Evolutionary conservation across 106 monocot genomes (phyloP).

Genomic region (Allium fistulosum): DNA sequence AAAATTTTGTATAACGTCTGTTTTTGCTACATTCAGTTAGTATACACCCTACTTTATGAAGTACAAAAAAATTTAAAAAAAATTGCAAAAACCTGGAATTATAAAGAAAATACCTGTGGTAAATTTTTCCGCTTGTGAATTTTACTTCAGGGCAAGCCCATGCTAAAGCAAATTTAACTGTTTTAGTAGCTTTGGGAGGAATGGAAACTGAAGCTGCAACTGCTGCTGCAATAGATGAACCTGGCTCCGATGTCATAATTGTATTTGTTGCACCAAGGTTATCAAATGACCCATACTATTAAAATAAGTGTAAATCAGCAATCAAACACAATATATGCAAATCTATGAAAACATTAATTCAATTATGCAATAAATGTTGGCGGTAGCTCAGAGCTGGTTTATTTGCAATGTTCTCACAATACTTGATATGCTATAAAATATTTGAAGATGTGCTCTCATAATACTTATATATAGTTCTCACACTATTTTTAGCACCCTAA

Average conservation of each 20-base stretch:
- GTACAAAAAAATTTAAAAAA: neutral
- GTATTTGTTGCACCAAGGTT: conserved; percentile 33
- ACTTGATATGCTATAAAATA: no score
- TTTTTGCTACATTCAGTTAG: conserved; percentile 7
- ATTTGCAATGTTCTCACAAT: no score
- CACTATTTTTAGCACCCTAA: no score
- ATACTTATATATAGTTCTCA: no score
- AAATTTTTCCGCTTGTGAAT: conserved; percentile 68
- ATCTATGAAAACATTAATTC: neutral
- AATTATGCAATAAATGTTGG: no score
- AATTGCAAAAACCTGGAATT: neutral
- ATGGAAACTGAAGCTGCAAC: conserved; percentile 71
- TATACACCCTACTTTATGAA: neutral
- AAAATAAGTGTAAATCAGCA: conserved; percentile 22
- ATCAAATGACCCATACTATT: conserved; percentile 77
- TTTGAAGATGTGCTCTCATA: no score
- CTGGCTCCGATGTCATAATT: conserved; percentile 43
- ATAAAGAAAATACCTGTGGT: conserved; percentile 45
- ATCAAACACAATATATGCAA: neutral
- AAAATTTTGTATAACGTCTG: conserved; percentile 93
- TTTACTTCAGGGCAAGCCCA: conserved; percentile 87
- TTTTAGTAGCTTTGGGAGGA: conserved; percentile 44
- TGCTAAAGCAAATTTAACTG: conserved; percentile 75
- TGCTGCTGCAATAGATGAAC: conserved; percentile 91
- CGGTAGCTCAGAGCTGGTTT: no score